Conservation (phyloP, 179 eudicot genomes). For the Corrigiola litoralis region DNA sequence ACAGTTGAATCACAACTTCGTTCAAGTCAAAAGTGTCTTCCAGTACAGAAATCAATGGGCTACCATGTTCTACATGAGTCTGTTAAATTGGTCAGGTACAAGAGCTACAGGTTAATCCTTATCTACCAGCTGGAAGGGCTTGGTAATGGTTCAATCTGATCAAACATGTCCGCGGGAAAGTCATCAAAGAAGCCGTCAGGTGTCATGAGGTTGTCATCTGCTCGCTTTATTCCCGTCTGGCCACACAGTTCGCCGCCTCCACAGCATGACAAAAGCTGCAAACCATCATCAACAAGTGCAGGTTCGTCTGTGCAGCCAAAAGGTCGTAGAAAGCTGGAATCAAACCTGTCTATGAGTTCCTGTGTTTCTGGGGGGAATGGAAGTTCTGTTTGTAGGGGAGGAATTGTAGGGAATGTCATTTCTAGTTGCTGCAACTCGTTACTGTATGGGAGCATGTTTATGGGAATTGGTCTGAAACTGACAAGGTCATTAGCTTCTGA, state of each 20-base stretch:
- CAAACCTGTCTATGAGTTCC: constrained; percentile 36
- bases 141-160: constrained; percentile 55
- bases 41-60: background rate
- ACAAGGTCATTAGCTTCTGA: constrained; percentile 22
- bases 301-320: constrained; percentile 29
- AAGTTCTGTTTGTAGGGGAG: constrained; percentile 25
- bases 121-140: constrained; percentile 59
- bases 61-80: background rate
- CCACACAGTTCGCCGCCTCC: constrained; percentile 2
- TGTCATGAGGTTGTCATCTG: constrained; percentile 19
- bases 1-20: background rate
- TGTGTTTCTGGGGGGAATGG: constrained; percentile 31
- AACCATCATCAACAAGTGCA: constrained; percentile 20
- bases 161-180: constrained; percentile 74
- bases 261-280: constrained; percentile 26
- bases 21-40: background rate
- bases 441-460: constrained; percentile 1
- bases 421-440: constrained; percentile 14
- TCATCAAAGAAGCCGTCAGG: constrained; percentile 67
- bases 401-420: constrained; percentile 26
- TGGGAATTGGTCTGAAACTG: constrained; percentile 18
- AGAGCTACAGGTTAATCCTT: background rate
- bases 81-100: constrained; percentile 1
- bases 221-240: constrained; percentile 14
- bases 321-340: constrained; percentile 30